Evolutionary conservation across 768 basidiomycete species (phyloP).

Genomic region (Tephrocybe rancida): DNA sequence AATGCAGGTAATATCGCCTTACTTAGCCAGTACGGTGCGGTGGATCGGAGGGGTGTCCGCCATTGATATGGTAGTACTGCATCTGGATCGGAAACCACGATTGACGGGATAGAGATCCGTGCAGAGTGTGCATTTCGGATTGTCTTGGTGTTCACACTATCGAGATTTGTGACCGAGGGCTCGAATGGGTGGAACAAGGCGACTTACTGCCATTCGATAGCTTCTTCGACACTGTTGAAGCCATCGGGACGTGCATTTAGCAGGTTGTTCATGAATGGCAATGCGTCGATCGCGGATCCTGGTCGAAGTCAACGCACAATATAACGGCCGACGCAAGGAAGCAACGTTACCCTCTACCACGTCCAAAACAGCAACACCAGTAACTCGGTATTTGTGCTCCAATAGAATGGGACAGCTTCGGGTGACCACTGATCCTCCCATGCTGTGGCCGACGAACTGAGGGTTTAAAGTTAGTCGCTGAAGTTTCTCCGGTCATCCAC

Average conservation of each 20-base stretch:
- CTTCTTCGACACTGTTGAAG: constrained; percentile 82
- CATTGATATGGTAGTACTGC: constrained; percentile 58
- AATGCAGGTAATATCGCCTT: constrained; percentile 21
- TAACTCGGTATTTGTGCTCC: constrained; percentile 66
- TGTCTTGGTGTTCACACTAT: constrained; percentile 77
- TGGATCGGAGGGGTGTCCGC: constrained; percentile 83
- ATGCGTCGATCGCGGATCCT: constrained; percentile 93
- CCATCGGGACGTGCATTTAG: constrained; percentile 84
- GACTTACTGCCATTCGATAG: constrained; percentile 95
- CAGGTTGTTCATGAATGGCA: constrained; percentile 90
- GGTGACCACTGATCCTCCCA: constrained; percentile 92
- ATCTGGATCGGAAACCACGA: constrained; percentile 54
- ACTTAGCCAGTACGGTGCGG: constrained; percentile 92
- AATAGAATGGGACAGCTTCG: constrained; percentile 69
- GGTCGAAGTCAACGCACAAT: constrained; percentile 2
- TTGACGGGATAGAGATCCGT: constrained; percentile 84
- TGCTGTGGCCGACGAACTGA: constrained; percentile 91
- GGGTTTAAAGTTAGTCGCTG: background rate
- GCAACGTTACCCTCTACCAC: constrained; percentile 76
- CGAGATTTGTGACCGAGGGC: background rate
- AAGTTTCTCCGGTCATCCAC: constrained; percentile 20
- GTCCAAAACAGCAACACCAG: constrained; percentile 81
- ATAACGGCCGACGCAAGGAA: no score
- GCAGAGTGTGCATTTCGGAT: constrained; percentile 85
- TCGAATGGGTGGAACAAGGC: background rate